phyloP scores from a whole-genome alignment of 495 filamentous ascomycete genomes.

The Daldinia loculata region DNA sequence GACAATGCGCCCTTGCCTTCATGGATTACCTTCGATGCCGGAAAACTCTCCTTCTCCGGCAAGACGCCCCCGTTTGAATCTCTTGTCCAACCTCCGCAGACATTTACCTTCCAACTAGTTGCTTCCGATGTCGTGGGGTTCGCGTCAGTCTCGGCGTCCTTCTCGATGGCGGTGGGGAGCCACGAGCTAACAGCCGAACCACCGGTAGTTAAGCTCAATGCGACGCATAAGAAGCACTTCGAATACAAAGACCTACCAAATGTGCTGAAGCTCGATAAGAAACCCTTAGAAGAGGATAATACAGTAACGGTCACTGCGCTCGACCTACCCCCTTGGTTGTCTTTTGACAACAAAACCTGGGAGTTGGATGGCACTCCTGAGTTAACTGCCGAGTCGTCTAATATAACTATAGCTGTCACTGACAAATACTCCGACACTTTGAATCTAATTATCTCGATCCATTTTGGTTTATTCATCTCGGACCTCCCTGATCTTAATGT shows the following conservation, averaged over 20 bases:
- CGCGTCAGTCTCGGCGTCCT: constrained; percentile 68
- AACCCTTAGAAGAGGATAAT: constrained; percentile 55
- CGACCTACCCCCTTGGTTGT: constrained; percentile 73
- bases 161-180: constrained; percentile 73
- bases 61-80: constrained; percentile 69
- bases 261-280: constrained; percentile 70
- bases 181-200: constrained; percentile 72
- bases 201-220: constrained; percentile 64
- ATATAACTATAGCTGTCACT: constrained; percentile 70
- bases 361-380: constrained; percentile 72
- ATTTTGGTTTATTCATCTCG: constrained; percentile 58
- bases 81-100: constrained; percentile 71
- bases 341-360: constrained; percentile 69
- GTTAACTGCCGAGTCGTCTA: constrained; percentile 60
- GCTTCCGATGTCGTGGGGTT: constrained; percentile 85
- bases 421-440: constrained; percentile 72
- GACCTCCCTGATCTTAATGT: constrained; percentile 58
- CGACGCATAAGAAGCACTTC: constrained; percentile 63
- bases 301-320: constrained; percentile 58
- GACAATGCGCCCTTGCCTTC: constrained; percentile 87
- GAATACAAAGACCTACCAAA: constrained; percentile 62
- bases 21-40: constrained; percentile 80
- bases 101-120: constrained; percentile 75
- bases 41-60: constrained; percentile 75
- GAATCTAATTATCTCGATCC: constrained; percentile 68